Evolutionary conservation across 768 basidiomycete genomes (phyloP), one percentile per base, ranked within the genome.

Genomic region (Exsudoporus frostii): DNA sequence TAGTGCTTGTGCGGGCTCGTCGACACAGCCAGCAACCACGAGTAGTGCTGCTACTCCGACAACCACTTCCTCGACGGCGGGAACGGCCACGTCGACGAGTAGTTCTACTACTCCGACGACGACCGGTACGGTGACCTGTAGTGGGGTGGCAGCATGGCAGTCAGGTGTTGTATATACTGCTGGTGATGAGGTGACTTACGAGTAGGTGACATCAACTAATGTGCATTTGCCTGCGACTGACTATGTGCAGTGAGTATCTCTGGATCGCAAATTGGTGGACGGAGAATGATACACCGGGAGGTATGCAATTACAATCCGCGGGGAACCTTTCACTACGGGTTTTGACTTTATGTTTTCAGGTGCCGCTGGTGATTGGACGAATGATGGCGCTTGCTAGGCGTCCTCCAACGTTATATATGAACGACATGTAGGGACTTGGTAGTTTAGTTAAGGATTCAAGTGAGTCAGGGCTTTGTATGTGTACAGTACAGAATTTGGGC

Each of bases 241-340:
- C 22, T 19, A 22, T 15, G 10, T 44, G 29, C 32, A 60, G 61
- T 41, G 57, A 53, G 7, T 20, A 75, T 54, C 64, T 74, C 40
- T 79, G 74, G 74, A 77, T 74, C 11, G 82, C 84, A 4, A 75
- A 80, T 49, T 85, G 80, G 79, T 85, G 85, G 83, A 79, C 82
- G 17, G 69, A 86, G 63, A 75, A 72, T 39, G 79, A 83, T 60
- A 73, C 64, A 39, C 84, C 84, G 10, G 66, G 73, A 55, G 71
- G 75, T 73, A 57, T 42, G 66, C 41, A 37, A 25, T 19, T 19
- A 37, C 9, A 10, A 39, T 33, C 32, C 25, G 44, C 15, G 19
- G 11, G 15, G n/a, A n/a, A n/a, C 37, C n/a, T 22, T 38, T 25
- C 15, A 13, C 9, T 25, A 30, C 24, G 5, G 4, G 22, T 36